Percentiles rank a stretch among this genome's conserved stretches.
Evolutionary conservation across 2,329 filamentous ascomycete genomes (phyloP).

Genomic region (Dothiorella sarmentorum): DNA sequence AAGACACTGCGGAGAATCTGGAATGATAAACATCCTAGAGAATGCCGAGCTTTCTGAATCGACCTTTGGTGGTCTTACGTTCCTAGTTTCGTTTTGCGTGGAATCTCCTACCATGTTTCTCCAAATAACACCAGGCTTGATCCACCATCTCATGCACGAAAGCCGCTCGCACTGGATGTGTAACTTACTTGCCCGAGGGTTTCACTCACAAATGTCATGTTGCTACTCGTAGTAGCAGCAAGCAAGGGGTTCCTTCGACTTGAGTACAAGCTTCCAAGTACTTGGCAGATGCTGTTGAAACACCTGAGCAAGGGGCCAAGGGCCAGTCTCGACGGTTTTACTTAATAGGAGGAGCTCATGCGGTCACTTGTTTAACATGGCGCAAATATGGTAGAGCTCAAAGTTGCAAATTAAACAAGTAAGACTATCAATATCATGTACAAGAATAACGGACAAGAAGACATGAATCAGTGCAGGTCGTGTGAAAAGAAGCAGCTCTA

Average conservation of each 20-base stretch:
- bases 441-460: not conserved
- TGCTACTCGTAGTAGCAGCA: not conserved
- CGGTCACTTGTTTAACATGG: too few relatives aligned
- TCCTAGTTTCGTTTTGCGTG: not conserved
- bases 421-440: not conserved
- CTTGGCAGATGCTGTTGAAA: not conserved
- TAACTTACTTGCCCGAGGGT: not conserved
- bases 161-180: not conserved
- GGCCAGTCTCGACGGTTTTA: too few relatives aligned
- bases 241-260: not conserved
- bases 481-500: conserved; percentile 5
- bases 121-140: not conserved
- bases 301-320: too few relatives aligned
- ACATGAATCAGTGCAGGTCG: conserved; percentile 1
- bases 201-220: not conserved
- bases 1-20: not conserved
- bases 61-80: not conserved
- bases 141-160: not conserved
- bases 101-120: not conserved
- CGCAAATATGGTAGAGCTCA: too few relatives aligned
- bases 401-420: not conserved
- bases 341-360: too few relatives aligned
- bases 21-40: conserved; percentile 1
- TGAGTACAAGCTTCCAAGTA: too few relatives aligned
- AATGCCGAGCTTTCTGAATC: not conserved